phyloP scores from a whole-genome alignment of 768 basidiomycete species.

The Tylopilus subfusipes region DNA sequence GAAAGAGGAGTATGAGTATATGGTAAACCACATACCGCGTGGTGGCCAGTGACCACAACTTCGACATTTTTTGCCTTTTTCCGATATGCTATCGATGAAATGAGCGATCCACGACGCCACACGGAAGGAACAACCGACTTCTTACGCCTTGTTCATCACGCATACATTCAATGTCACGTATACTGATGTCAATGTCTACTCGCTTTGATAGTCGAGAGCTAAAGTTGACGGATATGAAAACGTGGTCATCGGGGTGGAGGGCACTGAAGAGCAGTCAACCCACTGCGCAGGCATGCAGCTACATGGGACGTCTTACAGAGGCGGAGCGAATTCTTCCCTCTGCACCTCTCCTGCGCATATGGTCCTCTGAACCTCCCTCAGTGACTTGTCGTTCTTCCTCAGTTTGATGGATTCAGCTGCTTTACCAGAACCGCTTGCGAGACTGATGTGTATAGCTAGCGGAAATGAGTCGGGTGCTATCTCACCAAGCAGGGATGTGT shows the following conservation, averaged over 20 bases:
- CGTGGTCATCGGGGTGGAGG: background rate
- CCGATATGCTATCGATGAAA: conserved; percentile 4
- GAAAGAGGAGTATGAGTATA: background rate
- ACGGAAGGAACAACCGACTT: conserved; percentile 4
- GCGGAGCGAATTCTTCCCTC: background rate
- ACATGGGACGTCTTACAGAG: conserved; percentile 5
- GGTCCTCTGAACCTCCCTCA: background rate
- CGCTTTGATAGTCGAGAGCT: background rate
- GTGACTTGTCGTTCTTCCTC: background rate
- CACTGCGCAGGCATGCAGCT: background rate
- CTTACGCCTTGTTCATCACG: background rate
- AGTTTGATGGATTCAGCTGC: conserved; percentile 2
- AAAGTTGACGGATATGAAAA: conserved; percentile 1
- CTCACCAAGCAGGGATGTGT: background rate
- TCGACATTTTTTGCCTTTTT: conserved; percentile 7
- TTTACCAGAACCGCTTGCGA: conserved; percentile 5
- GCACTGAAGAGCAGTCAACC: background rate
- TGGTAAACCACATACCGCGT: background rate
- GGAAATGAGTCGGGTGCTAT: background rate
- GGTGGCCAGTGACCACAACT: conserved; percentile 1
- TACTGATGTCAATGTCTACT: background rate
- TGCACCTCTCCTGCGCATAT: background rate
- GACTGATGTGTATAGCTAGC: conserved; percentile 1
- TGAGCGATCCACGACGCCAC: background rate
- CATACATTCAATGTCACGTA: background rate